phyloP scores from a whole-genome alignment of 1,284 basidiomycete species.

The Schizophyllum commune region DNA sequence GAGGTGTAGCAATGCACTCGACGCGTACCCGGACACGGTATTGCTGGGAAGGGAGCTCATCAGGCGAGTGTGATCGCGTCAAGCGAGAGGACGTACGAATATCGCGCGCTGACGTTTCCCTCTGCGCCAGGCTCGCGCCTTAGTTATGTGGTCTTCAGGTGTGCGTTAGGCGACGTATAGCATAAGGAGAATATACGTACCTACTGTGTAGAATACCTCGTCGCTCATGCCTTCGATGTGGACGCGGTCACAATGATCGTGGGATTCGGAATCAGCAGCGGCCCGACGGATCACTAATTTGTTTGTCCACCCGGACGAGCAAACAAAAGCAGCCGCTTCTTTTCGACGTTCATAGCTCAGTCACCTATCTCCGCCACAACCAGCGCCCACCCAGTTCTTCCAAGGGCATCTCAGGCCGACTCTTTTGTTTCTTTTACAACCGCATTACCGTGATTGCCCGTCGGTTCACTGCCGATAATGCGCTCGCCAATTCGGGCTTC shows the following conservation, averaged over 20 bases:
- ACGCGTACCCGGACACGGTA: constrained; percentile 54
- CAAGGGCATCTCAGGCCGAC: too few relatives aligned
- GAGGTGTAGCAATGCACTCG: background rate
- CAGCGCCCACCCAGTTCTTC: too few relatives aligned
- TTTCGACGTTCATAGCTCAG: too few relatives aligned
- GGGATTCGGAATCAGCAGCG: background rate
- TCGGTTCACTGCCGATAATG: too few relatives aligned
- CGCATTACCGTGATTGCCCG: too few relatives aligned
- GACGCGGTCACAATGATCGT: background rate
- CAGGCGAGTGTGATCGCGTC: constrained; percentile 1
- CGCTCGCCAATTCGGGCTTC: too few relatives aligned
- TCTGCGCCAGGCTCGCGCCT: constrained; percentile 38
- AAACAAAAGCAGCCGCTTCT: too few relatives aligned
- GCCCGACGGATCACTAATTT: too few relatives aligned
- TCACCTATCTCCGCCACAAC: too few relatives aligned
- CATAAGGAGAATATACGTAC: background rate
- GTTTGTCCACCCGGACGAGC: too few relatives aligned
- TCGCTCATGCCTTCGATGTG: background rate
- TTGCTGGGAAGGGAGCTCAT: constrained; percentile 28
- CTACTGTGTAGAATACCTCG: background rate
- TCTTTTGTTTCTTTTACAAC: too few relatives aligned
- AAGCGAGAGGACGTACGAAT: constrained; percentile 25
- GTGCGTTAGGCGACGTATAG: background rate
- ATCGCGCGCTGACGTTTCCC: constrained; percentile 29
- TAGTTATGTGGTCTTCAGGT: constrained; percentile 40